A percentile compares a stretch with the other conserved stretches of the same genome.
Evolutionary conservation across 345 rosid genomes (phyloP).

Genomic region (Mercurialis annua): DNA sequence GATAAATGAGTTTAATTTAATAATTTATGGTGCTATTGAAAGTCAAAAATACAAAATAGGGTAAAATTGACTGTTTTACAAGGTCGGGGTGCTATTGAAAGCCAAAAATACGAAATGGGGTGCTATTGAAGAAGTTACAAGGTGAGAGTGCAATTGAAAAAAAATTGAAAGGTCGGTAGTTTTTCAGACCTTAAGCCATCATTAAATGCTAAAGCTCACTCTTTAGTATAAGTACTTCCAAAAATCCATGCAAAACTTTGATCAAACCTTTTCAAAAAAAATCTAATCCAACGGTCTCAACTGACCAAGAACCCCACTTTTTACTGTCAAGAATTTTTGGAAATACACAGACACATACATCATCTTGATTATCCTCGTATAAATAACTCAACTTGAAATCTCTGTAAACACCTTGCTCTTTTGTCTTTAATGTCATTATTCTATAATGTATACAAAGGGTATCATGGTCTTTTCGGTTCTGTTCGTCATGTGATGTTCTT

Average conservation of each 20-base stretch:
- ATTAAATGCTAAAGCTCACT: slow-evolving; percentile 1
- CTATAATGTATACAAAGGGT: not conserved
- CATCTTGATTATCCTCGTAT: slow-evolving; percentile 14
- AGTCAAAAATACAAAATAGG: too few species aligned
- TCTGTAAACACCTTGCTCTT: too few species aligned
- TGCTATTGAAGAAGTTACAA: too few species aligned
- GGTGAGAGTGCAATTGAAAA: too few species aligned
- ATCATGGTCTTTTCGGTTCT: not conserved
- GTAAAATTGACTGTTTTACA: too few species aligned
- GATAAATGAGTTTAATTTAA: too few species aligned
- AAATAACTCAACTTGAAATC: not conserved
- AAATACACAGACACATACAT: slow-evolving; percentile 4
- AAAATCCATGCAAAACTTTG: not conserved
- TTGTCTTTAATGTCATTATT: not conserved
- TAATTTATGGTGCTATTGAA: too few species aligned
- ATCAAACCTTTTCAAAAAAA: not conserved
- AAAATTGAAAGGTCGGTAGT: too few species aligned
- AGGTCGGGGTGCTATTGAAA: too few species aligned
- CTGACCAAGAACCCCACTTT: not conserved
- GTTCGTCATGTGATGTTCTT: not conserved
- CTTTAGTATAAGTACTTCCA: not conserved
- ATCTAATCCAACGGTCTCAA: slow-evolving; percentile 8
- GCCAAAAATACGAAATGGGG: too few species aligned
- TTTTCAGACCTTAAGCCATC: too few species aligned
- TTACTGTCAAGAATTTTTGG: slow-evolving; percentile 14